Evolutionary conservation across 371 early-diverging fungal genomes (phyloP).

Genomic region (Mucor lusitanicus): DNA sequence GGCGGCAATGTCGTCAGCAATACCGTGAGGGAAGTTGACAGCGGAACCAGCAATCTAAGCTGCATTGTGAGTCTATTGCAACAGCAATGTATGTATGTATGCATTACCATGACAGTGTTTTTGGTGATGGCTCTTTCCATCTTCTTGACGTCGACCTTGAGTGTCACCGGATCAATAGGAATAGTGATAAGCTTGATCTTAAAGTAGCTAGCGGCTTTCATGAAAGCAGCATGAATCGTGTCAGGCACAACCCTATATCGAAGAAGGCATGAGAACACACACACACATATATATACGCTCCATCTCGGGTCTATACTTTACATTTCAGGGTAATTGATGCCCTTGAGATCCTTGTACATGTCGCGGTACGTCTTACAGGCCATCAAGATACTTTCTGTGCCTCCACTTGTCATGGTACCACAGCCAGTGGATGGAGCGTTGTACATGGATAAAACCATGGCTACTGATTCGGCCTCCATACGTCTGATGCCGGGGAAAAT

Average conservation of each 20-base stretch:
- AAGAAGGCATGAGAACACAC: not conserved
- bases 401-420: slow-evolving; percentile 92
- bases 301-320: slow-evolving; percentile 38
- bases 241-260: slow-evolving; percentile 81
- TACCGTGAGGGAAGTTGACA: slow-evolving; percentile 93
- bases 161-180: slow-evolving; percentile 81
- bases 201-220: slow-evolving; percentile 94
- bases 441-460: slow-evolving; percentile 88
- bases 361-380: slow-evolving; percentile 90
- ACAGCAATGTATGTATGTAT: no score
- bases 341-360: slow-evolving; percentile 68
- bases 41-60: slow-evolving; percentile 85
- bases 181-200: slow-evolving; percentile 83
- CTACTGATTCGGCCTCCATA: slow-evolving; percentile 94
- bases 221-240: slow-evolving; percentile 94
- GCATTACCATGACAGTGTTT: slow-evolving; percentile 83
- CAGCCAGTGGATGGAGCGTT: slow-evolving; percentile 76
- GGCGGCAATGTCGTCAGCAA: slow-evolving; percentile 87
- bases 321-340: slow-evolving; percentile 91
- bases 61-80: not conserved
- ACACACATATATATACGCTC: no score
- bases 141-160: slow-evolving; percentile 74
- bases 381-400: slow-evolving; percentile 95
- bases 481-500: slow-evolving; percentile 94
- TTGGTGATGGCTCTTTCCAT: slow-evolving; percentile 80